Percentiles rank a stretch among this genome's conserved stretches.
phyloP scores from a whole-genome alignment of 2,329 filamentous ascomycete species.

The Dendryphion nanum region DNA sequence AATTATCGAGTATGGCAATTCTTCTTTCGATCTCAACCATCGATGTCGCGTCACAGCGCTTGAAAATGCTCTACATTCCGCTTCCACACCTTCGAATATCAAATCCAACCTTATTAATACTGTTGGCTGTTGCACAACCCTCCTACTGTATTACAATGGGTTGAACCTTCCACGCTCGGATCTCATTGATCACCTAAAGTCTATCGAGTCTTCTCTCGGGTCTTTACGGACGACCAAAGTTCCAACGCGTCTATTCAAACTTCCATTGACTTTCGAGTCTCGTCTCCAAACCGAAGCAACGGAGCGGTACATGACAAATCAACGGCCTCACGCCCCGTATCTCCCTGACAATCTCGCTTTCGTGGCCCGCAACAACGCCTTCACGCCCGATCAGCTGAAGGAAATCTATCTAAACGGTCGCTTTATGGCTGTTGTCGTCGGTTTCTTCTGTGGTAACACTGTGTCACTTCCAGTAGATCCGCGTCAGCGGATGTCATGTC shows the following conservation, averaged over 20 bases:
- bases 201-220: slow-evolving; percentile 42
- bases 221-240: slow-evolving; percentile 43
- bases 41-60: slow-evolving; percentile 56
- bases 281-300: slow-evolving; percentile 52
- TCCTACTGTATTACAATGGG: slow-evolving; percentile 45
- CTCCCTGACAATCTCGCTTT: slow-evolving; percentile 63
- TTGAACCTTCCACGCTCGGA: slow-evolving; percentile 33
- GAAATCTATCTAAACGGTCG: slow-evolving; percentile 52
- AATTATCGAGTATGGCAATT: slow-evolving; percentile 57
- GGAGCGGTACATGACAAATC: slow-evolving; percentile 61
- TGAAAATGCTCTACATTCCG: slow-evolving; percentile 44
- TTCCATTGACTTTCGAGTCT: slow-evolving; percentile 45
- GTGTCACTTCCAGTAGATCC: slow-evolving; percentile 54
- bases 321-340: slow-evolving; percentile 60
- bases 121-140: slow-evolving; percentile 50
- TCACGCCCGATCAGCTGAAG: slow-evolving; percentile 49
- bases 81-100: slow-evolving; percentile 37
- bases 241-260: slow-evolving; percentile 43
- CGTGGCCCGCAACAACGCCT: slow-evolving; percentile 55
- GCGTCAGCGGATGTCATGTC: slow-evolving; percentile 49
- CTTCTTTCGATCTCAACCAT: slow-evolving; percentile 56
- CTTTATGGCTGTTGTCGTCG: slow-evolving; percentile 54
- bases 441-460: slow-evolving; percentile 54
- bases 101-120: slow-evolving; percentile 49
- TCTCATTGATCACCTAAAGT: slow-evolving; percentile 39